phyloP scores from a whole-genome alignment of 1,284 basidiomycete genomes.

The Pholiota adiposa region DNA sequence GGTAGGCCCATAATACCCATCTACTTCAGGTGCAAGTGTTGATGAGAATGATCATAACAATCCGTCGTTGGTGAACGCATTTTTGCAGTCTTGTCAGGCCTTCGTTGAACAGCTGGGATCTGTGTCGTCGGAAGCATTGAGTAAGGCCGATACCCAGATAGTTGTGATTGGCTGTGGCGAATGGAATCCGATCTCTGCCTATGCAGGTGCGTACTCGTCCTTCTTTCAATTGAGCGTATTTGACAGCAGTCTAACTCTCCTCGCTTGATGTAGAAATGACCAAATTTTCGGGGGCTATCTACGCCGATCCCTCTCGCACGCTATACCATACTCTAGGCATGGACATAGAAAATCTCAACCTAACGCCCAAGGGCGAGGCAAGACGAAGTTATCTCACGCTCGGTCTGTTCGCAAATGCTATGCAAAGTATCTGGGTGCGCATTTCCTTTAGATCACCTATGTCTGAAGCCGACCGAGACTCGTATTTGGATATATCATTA shows the following conservation, averaged over 20 bases:
- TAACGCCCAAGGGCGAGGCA: conserved; percentile 48
- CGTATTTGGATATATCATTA: neutral
- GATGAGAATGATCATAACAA: neutral
- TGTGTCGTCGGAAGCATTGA: conserved; percentile 47
- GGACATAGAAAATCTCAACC: conserved; percentile 45
- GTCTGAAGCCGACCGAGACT: no score
- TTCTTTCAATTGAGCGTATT: neutral
- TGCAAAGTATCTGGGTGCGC: conserved; percentile 53
- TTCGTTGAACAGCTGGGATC: conserved; percentile 57
- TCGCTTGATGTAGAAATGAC: conserved; percentile 43
- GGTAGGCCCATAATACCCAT: conserved; percentile 39
- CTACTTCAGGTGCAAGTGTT: conserved; percentile 35
- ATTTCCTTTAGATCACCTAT: conserved; percentile 20
- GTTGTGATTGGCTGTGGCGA: conserved; percentile 69
- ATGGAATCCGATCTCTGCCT: conserved; percentile 55
- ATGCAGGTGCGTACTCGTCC: conserved; percentile 52
- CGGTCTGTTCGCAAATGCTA: conserved; percentile 34
- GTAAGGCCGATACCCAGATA: conserved; percentile 45
- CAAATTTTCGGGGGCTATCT: conserved; percentile 52
- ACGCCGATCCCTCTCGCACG: conserved; percentile 59
- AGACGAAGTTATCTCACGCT: conserved; percentile 51
- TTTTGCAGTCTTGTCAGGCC: conserved; percentile 37
- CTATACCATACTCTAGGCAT: conserved; percentile 59
- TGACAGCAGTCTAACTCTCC: neutral
- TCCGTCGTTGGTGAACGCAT: neutral